Conservation (phyloP, 371 early-diverging fungal genomes). For the Mucor irregularis region DNA sequence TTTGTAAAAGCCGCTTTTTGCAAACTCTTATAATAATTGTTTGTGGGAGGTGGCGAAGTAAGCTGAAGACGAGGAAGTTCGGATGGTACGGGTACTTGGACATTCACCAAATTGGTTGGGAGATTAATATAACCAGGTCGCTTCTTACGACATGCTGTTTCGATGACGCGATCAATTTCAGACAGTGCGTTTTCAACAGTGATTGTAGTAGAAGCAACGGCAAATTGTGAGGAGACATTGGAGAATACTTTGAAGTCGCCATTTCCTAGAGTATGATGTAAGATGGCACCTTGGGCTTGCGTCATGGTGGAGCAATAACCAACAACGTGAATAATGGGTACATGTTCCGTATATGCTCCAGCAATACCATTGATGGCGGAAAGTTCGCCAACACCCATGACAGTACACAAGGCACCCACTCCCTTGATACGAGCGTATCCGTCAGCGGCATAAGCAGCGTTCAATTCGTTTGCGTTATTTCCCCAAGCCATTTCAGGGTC, state of each 20-base stretch:
- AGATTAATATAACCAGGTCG: constrained; percentile 51
- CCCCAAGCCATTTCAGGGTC: constrained; percentile 39
- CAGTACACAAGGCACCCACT: constrained; percentile 47
- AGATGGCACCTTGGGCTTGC: constrained; percentile 45
- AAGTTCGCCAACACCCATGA: constrained; percentile 61
- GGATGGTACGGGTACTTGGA: constrained; percentile 29
- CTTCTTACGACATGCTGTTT: constrained; percentile 20
- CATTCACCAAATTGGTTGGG: constrained; percentile 45
- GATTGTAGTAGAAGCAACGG: constrained; percentile 38
- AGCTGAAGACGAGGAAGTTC: constrained; percentile 23
- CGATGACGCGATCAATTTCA: constrained; percentile 48
- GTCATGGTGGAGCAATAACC: constrained; percentile 47
- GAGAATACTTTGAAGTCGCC: constrained; percentile 51
- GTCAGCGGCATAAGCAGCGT: constrained; percentile 56
- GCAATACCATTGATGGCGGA: constrained; percentile 54
- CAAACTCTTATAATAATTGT: too few species aligned
- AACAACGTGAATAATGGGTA: constrained; percentile 57
- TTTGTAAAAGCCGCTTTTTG: too few species aligned
- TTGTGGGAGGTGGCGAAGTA: constrained; percentile 24
- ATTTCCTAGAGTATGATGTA: constrained; percentile 61
- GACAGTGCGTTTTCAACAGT: constrained; percentile 29
- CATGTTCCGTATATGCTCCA: constrained; percentile 55
- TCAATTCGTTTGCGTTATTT: constrained; percentile 46
- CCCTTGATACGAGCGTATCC: constrained; percentile 50
- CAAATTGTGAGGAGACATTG: constrained; percentile 40